These are phyloP conservation scores for Nannizzia gypsea DNA, from an alignment of 2,329 filamentous ascomycete species.

Conservation along the genomic window DNA sequence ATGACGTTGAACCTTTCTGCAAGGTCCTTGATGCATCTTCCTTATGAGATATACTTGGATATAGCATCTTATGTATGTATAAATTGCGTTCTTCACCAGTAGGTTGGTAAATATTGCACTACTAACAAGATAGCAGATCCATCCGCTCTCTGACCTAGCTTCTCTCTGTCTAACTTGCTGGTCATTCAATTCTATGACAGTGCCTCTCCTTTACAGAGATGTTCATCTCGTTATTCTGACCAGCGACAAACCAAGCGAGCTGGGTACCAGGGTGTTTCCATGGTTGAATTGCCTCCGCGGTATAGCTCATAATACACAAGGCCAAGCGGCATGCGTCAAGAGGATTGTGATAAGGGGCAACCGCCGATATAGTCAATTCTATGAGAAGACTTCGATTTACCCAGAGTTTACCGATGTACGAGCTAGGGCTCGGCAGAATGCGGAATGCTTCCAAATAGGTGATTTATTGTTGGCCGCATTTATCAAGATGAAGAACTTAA, in stretches of 20 bases:
- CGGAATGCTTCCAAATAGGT: not conserved
- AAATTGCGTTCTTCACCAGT: not conserved
- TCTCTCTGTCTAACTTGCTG: not conserved
- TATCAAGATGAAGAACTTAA: not conserved
- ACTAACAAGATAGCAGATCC: not conserved
- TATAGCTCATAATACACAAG: not conserved
- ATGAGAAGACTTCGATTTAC: not conserved
- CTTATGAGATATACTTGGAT: not conserved
- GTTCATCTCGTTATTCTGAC: not conserved
- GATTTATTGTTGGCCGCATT: not conserved
- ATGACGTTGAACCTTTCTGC: not conserved
- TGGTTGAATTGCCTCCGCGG: not conserved
- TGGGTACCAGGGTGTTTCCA: not conserved
- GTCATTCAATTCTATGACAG: not conserved
- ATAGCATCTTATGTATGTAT: not conserved
- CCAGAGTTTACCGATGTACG: too few relatives aligned
- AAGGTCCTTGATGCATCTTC: not conserved
- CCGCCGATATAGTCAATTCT: not conserved
- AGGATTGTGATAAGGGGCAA: not conserved
- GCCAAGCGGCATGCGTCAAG: not conserved
- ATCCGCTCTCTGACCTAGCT: not conserved
- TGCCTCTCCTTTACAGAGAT: not conserved
- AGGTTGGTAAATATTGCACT: not conserved
- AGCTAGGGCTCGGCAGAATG: too few relatives aligned
- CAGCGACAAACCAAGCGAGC: too few relatives aligned